Conservation (phyloP, 2,329 filamentous ascomycete genomes). For the Lizonia empirigonia region DNA sequence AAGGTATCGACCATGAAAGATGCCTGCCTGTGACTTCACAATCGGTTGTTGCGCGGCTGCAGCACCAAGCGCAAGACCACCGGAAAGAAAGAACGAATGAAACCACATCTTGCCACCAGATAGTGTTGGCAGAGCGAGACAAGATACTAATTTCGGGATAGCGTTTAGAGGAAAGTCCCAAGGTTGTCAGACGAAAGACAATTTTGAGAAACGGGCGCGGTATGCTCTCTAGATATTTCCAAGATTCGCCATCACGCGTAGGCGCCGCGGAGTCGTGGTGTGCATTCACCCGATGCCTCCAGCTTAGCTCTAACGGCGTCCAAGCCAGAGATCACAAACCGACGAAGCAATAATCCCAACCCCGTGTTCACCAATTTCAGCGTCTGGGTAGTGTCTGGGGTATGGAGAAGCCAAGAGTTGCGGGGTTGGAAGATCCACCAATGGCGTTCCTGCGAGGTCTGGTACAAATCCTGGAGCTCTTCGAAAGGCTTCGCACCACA, state of each 20-base stretch:
- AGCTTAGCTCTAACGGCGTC: neutral
- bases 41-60: conserved; percentile 10
- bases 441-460: neutral
- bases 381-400: conserved; percentile 3
- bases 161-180: neutral
- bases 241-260: neutral
- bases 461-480: no score
- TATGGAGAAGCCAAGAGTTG: conserved; percentile 12
- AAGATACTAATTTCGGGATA: neutral
- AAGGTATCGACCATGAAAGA: conserved; percentile 36
- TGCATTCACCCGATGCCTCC: neutral
- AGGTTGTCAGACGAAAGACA: neutral
- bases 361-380: conserved; percentile 1
- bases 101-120: neutral
- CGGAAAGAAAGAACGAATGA: neutral
- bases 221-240: neutral
- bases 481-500: conserved; percentile 5
- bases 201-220: neutral
- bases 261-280: neutral
- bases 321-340: neutral
- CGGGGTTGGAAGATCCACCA: conserved; percentile 10
- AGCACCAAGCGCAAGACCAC: neutral
- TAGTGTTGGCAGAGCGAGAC: neutral
- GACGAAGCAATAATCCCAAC: neutral
- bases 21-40: conserved; percentile 33